Conservation (phyloP, 345 rosid genomes). For the Zanthoxylum bungeanum region DNA sequence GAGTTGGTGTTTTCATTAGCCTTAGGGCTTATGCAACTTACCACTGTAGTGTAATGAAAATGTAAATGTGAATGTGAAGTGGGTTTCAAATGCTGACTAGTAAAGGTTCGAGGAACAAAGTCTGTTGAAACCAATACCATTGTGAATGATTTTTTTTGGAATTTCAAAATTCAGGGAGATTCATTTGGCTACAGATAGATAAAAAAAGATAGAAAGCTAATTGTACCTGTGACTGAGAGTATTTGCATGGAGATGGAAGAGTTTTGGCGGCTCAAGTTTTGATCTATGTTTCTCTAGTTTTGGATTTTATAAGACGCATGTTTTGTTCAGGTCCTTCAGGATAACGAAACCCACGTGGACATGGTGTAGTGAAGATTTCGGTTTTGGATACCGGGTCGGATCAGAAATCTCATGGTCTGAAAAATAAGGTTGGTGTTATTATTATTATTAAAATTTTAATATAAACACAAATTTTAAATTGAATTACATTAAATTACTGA, state of each 20-base stretch:
- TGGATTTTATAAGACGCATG: slow-evolving; percentile 11
- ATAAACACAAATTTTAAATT: no score
- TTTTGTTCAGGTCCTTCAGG: no score
- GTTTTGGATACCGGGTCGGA: slow-evolving; percentile 16
- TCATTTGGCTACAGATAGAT: not conserved
- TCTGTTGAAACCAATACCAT: slow-evolving; percentile 37
- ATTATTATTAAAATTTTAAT: no score
- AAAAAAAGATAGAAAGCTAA: not conserved
- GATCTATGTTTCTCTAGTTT: not conserved
- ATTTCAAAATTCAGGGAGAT: slow-evolving; percentile 14
- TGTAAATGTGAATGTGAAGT: slow-evolving; percentile 29
- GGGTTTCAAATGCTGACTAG: slow-evolving; percentile 27
- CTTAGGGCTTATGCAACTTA: slow-evolving; percentile 23
- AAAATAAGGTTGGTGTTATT: not conserved
- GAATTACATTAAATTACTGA: no score
- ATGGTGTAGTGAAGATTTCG: not conserved
- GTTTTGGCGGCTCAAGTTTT: not conserved
- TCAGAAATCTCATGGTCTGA: not conserved
- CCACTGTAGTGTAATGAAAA: slow-evolving; percentile 11
- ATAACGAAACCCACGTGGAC: slow-evolving; percentile 19
- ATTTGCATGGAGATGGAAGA: not conserved
- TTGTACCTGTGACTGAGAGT: slow-evolving; percentile 6
- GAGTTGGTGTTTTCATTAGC: slow-evolving; percentile 4
- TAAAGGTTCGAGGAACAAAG: slow-evolving; percentile 25
- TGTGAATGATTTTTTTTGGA: slow-evolving; percentile 11